A percentile compares a stretch with the other conserved stretches of the same genome.
Evolutionary conservation across 192 early-diverging fungal genomes (phyloP).

Genomic region (Spizellomyces punctatus): DNA sequence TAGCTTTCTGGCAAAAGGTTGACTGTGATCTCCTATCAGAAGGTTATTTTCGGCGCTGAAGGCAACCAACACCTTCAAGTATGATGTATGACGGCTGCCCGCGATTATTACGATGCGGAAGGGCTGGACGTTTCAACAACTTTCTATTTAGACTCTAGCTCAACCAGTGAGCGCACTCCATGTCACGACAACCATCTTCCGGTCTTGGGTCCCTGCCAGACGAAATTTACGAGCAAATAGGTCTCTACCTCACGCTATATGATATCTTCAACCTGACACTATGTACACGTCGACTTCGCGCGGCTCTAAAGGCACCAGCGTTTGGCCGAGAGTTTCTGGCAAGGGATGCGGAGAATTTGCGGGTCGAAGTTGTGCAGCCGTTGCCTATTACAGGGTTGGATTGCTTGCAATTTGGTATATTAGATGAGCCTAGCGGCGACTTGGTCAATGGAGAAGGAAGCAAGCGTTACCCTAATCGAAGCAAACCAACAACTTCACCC

Average conservation of each 20-base stretch:
- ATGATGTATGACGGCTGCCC: too few species aligned
- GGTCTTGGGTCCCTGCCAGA: slow-evolving; percentile 10
- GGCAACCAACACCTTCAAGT: too few species aligned
- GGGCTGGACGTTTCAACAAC: too few species aligned
- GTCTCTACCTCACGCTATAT: slow-evolving; percentile 52
- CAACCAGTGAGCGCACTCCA: background rate
- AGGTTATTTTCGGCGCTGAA: too few species aligned
- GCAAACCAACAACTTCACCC: background rate
- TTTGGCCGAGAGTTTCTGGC: slow-evolving; percentile 20
- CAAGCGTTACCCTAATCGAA: background rate
- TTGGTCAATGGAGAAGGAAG: background rate
- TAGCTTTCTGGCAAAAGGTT: too few species aligned
- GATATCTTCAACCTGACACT: slow-evolving; percentile 14
- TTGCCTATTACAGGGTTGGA: slow-evolving; percentile 15
- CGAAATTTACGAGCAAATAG: slow-evolving; percentile 66
- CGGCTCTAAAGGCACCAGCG: slow-evolving; percentile 1
- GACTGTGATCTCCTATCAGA: too few species aligned
- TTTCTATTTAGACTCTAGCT: too few species aligned
- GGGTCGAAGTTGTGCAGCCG: slow-evolving; percentile 9
- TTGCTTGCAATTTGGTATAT: slow-evolving; percentile 10
- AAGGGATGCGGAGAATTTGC: slow-evolving; percentile 14
- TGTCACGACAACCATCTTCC: background rate
- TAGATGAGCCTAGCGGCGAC: background rate
- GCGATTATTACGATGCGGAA: too few species aligned
- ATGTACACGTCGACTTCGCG: background rate